These are phyloP conservation scores for Pyropia yezoensis DNA, from an alignment of 23 red algal genomes.

Conservation along the genomic window DNA sequence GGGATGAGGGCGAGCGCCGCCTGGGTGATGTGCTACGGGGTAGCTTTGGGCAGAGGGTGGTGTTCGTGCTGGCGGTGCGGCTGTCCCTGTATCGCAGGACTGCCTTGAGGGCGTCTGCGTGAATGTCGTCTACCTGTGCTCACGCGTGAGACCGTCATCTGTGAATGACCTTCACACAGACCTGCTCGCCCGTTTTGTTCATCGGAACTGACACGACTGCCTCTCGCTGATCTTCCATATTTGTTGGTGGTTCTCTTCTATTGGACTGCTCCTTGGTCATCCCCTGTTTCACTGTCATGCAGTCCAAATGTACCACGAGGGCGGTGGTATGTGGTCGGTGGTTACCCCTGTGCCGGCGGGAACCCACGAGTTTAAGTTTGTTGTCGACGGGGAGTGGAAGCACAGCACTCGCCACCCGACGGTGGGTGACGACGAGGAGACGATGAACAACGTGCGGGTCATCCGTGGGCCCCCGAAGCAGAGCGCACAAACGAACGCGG, in stretches of 20 bases:
- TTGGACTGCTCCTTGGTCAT: not conserved
- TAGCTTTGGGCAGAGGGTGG: too few relatives aligned
- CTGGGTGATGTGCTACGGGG: too few relatives aligned
- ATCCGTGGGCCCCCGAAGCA: constrained; percentile 82
- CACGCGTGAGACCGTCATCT: too few relatives aligned
- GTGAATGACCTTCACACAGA: too few relatives aligned
- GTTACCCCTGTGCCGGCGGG: constrained; percentile 87
- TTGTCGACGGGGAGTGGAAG: constrained; percentile 92
- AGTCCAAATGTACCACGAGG: not conserved
- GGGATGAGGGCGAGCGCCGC: too few relatives aligned
- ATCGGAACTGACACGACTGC: not conserved
- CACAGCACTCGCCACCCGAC: constrained; percentile 90
- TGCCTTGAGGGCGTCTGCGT: too few relatives aligned
- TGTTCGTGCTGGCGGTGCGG: too few relatives aligned
- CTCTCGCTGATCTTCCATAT: too few relatives aligned
- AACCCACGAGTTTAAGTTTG: constrained; percentile 94
- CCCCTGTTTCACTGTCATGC: not conserved
- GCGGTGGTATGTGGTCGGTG: constrained; percentile 81
- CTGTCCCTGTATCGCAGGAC: too few relatives aligned
- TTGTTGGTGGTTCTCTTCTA: too few relatives aligned
- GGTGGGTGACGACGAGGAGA: constrained; percentile 78
- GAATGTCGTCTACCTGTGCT: too few relatives aligned
- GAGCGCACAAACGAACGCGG: constrained; percentile 2
- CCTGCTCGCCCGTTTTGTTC: not conserved
- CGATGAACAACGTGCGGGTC: constrained; percentile 90